Percentiles rank a stretch among this genome's conserved stretches.
Evolutionary conservation across 495 filamentous ascomycete species (phyloP).

Genomic region (Rhypophila decipiens): DNA sequence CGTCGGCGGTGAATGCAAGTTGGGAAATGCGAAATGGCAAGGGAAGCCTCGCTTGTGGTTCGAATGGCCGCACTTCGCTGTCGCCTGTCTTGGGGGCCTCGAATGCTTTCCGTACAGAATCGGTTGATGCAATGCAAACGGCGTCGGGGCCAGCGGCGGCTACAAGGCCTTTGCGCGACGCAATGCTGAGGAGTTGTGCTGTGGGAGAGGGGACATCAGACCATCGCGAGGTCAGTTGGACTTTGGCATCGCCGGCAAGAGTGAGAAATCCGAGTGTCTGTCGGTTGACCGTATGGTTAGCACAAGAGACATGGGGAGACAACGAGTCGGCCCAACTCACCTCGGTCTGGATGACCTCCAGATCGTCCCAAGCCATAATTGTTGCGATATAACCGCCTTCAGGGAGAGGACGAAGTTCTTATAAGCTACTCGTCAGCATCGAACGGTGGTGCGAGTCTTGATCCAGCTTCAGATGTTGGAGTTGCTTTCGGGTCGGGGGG

Average conservation of each 20-base stretch:
- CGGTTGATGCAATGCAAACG: slow-evolving; percentile 70
- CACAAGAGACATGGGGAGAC: neutral
- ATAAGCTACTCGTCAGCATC: slow-evolving; percentile 11
- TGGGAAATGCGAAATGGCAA: slow-evolving; percentile 76
- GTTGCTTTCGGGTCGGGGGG: neutral
- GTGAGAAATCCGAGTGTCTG: slow-evolving; percentile 80
- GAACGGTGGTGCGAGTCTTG: slow-evolving; percentile 13
- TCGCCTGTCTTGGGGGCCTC: slow-evolving; percentile 48
- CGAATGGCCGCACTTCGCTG: slow-evolving; percentile 63
- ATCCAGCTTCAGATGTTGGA: neutral
- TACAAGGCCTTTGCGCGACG: slow-evolving; percentile 70
- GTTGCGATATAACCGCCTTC: slow-evolving; percentile 20
- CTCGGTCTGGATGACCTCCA: slow-evolving; percentile 54
- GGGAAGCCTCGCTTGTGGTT: slow-evolving; percentile 64
- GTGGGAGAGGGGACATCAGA: slow-evolving; percentile 70
- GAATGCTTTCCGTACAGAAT: slow-evolving; percentile 71
- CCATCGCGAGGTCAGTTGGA: slow-evolving; percentile 79
- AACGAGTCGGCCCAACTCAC: slow-evolving; percentile 5
- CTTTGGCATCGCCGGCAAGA: slow-evolving; percentile 69
- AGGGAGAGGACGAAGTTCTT: slow-evolving; percentile 19
- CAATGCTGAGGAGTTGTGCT: slow-evolving; percentile 79
- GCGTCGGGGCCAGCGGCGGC: slow-evolving; percentile 81
- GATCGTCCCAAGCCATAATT: slow-evolving; percentile 61
- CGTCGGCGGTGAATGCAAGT: slow-evolving; percentile 80
- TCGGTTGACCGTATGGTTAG: slow-evolving; percentile 4